These are phyloP conservation scores for Backusella tarrabulga DNA, from an alignment of 192 early-diverging fungal genomes.

Conservation along the genomic window DNA sequence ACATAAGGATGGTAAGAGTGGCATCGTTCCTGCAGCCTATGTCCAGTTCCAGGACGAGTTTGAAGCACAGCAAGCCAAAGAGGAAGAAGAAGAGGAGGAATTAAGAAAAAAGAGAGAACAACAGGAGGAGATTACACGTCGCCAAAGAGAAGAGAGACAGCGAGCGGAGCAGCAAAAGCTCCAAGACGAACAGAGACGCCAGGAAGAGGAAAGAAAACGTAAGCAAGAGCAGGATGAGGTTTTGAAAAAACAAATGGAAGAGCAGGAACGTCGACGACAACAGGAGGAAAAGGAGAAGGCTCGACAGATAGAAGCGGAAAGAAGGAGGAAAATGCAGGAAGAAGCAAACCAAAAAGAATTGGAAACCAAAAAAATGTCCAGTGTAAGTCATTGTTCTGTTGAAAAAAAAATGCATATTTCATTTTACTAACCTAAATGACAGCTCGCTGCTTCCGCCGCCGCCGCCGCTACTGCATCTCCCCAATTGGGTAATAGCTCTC, in stretches of 20 bases:
- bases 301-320: slow-evolving; percentile 16
- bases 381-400: not conserved
- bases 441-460: not conserved
- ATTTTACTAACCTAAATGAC: not conserved
- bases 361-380: slow-evolving; percentile 1
- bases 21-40: slow-evolving; percentile 87
- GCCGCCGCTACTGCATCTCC: slow-evolving; percentile 14
- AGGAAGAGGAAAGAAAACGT: slow-evolving; percentile 25
- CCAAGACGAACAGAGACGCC: slow-evolving; percentile 10
- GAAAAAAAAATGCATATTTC: not conserved
- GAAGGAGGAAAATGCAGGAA: slow-evolving; percentile 26
- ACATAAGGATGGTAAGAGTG: slow-evolving; percentile 55
- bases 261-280: slow-evolving; percentile 27
- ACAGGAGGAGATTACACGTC: slow-evolving; percentile 25
- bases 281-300: slow-evolving; percentile 26
- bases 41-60: slow-evolving; percentile 29
- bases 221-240: not conserved
- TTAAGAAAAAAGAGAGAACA: slow-evolving; percentile 20
- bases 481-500: slow-evolving; percentile 9
- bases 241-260: slow-evolving; percentile 23
- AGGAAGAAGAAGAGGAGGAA: slow-evolving; percentile 28
- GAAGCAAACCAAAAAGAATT: slow-evolving; percentile 20
- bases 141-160: slow-evolving; percentile 19
- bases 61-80: slow-evolving; percentile 11
- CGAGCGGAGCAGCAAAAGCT: not conserved